phyloP scores from a whole-genome alignment of 345 rosid genomes.

The Brassica napus region DNA sequence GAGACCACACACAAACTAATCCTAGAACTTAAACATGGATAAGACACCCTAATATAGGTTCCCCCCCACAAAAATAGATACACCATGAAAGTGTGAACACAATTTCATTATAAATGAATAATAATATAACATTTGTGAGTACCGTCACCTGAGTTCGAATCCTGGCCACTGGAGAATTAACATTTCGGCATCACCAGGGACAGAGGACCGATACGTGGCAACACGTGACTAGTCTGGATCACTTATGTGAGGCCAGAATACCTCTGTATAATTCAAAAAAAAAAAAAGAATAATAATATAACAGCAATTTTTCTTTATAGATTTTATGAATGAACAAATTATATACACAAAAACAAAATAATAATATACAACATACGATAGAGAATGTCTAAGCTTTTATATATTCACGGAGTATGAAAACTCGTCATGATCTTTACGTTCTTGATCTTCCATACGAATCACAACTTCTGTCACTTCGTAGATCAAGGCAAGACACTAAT shows the following conservation, averaged over 20 bases:
- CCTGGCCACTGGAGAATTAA: too few species aligned
- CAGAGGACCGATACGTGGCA: too few species aligned
- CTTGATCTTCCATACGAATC: slow-evolving; percentile 4
- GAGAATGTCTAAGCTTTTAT: slow-evolving; percentile 12
- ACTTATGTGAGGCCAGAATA: too few species aligned
- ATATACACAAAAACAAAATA: neutral
- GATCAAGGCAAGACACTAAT: neutral
- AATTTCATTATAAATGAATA: neutral
- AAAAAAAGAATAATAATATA: too few species aligned
- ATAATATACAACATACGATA: neutral
- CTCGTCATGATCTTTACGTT: slow-evolving; percentile 1
- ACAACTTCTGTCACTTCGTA: slow-evolving; percentile 7
- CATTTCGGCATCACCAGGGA: too few species aligned
- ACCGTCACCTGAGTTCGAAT: too few species aligned
- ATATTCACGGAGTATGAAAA: slow-evolving; percentile 16
- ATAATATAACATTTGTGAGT: too few species aligned
- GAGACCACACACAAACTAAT: slow-evolving; percentile 23
- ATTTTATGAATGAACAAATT: neutral
- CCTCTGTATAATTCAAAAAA: too few species aligned
- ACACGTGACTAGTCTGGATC: too few species aligned
- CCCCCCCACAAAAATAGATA: neutral
- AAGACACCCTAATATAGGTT: slow-evolving; percentile 8
- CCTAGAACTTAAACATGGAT: slow-evolving; percentile 21
- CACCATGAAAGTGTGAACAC: slow-evolving; percentile 16
- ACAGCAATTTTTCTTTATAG: neutral